Evolutionary conservation across 805 yeast genomes (phyloP).

Genomic region (Metschnikowia similis): DNA sequence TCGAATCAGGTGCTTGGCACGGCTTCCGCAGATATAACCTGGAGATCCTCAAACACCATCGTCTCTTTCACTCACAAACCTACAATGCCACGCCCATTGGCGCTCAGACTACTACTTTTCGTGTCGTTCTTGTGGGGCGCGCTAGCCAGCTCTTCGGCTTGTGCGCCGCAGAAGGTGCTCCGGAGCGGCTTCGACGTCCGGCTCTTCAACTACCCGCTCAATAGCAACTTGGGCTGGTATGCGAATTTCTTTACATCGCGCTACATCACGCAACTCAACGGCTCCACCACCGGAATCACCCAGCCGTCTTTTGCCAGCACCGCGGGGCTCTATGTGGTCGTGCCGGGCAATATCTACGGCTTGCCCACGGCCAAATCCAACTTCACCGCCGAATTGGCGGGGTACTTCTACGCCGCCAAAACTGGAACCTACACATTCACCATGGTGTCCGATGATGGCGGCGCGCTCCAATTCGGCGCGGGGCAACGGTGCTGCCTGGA

Average conservation of each 20-base stretch:
- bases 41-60: not conserved
- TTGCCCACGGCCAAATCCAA: constrained; percentile 8
- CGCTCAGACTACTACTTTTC: not conserved
- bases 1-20: not conserved
- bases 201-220: constrained; percentile 5
- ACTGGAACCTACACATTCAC: constrained; percentile 9
- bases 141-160: not conserved
- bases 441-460: constrained; percentile 13
- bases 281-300: constrained; percentile 7
- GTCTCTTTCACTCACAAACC: not conserved
- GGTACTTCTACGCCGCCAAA: constrained; percentile 7
- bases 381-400: constrained; percentile 10
- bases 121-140: not conserved
- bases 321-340: not conserved
- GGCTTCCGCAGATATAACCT: too few relatives aligned
- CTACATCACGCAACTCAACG: constrained; percentile 4
- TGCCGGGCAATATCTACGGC: constrained; percentile 6
- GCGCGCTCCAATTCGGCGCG: constrained; percentile 9
- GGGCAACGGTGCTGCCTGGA: constrained; percentile 11
- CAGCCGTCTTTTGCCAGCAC: constrained; percentile 5
- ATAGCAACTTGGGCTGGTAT: constrained; percentile 7
- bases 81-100: not conserved
- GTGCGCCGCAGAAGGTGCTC: not conserved
- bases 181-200: constrained; percentile 8
- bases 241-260: constrained; percentile 4